Conservation (phyloP, 2,329 filamentous ascomycete species). For the Pseudocercospora vitis region DNA sequence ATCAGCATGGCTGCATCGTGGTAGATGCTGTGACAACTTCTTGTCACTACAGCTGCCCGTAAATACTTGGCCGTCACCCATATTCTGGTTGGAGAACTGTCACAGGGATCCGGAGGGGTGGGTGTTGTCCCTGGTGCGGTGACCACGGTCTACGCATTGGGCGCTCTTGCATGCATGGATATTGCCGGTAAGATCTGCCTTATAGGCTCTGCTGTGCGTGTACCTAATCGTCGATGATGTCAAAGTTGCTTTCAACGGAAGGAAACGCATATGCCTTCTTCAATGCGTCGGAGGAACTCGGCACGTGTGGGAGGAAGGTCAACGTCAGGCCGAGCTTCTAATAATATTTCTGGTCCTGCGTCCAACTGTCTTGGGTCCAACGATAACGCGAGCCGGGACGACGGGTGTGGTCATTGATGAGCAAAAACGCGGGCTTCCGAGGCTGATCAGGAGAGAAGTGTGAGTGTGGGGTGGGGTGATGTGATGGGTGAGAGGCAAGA, state of each 20-base stretch:
- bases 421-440: background rate
- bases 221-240: background rate
- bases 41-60: background rate
- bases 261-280: background rate
- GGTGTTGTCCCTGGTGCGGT: background rate
- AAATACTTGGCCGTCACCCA: background rate
- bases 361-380: background rate
- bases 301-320: background rate
- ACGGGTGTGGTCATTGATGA: background rate
- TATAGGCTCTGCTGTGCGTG: background rate
- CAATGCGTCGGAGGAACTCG: background rate
- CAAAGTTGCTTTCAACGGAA: background rate
- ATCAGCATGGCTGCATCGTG: background rate
- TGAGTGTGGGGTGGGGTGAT: background rate
- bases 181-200: background rate
- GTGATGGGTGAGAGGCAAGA: background rate
- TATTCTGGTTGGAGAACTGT: background rate
- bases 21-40: background rate
- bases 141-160: background rate
- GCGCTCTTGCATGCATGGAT: background rate
- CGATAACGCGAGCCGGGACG: background rate
- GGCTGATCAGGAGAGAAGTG: constrained; percentile 2
- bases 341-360: background rate
- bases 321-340: background rate
- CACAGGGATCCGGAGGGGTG: background rate